Evolutionary conservation across 805 yeast genomes (phyloP), one percentile per base, ranked within the genome.

Genomic region (Middelhovenomyces tepae): DNA sequence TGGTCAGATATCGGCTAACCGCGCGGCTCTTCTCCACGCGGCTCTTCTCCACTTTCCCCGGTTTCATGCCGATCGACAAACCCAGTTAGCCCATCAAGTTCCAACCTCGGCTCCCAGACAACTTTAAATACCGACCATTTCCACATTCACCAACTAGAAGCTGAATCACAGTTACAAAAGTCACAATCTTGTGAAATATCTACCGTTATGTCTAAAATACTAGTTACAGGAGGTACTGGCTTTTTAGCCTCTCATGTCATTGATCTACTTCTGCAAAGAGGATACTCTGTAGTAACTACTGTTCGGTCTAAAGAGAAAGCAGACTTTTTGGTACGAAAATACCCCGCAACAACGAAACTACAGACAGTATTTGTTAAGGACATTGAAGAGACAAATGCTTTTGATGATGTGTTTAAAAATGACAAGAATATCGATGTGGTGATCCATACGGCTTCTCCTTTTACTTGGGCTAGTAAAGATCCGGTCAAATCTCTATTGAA

Each of bases 171-270:
- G n/a, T n/a, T n/a, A n/a, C n/a, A n/a, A n/a, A n/a, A n/a, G n/a
- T n/a, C n/a, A n/a, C n/a, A 26, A 26, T 26, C 28, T 11, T 10
- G 10, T 26, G 9, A 9, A 26, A 26, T 26, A 11, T 9, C 28
- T 10, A 21, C n/a, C 10, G 10, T n/a, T 10, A 10, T 21, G 10
- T n/a, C n/a, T n/a, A 17, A 29, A 33, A 26, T 62, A 17, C 57
- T 68, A 20, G 63, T 69, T 8, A 59, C 74, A 4, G 75, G 75
- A 5, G 72, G 71, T 3, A 56, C 65, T 7, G 75, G 75, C 7
- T 70, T 62, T 43, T 65, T 70, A 40, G 75, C 73, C 26, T 66
- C 65, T 39, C 69, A 65, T 38, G 51, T 64, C 19, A 56, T 68
- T 28, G 54, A 62, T 36, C 50, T 51, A 28, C 57, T 69, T 34